Base-by-base conservation (phyloP, 306 rosid genomes). In the Acmispon strigosus region DNA sequence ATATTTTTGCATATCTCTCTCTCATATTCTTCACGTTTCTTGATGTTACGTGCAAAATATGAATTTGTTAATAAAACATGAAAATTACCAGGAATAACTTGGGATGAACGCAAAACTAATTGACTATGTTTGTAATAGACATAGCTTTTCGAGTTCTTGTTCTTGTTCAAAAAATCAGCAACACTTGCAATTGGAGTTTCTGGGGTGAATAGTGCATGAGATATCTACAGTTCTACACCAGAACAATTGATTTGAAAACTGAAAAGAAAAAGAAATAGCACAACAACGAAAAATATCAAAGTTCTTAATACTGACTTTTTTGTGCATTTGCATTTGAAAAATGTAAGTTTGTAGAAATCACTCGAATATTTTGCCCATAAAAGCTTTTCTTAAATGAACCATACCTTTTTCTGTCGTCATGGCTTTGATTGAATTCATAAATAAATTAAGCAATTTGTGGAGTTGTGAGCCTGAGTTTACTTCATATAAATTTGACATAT, bases 391-490 rank as follows among this genome's bases (percentile, higher is more conserved):
- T 36, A 32, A 63, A 29, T 50, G 53, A 76, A 53, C 10, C 29
- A 13, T 43, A 34, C 37, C 16, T 7, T 52, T 34, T 53, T 76
- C 39, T 27, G 45, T 62, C 37, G 71, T 48, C 37, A 1, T 72
- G 24, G 24, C 24, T 27, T 58, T 51, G 45, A 66, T 50, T 73
- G 36, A 9, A 17, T 42, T 39, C 14, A 13, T 55, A 10, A 48
- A 41, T 72, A 18, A 56, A 41, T 72, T 14, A 19, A 51, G 61
- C 71, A 15, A 7, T 24, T 68, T 67, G 44, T 61, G 44, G 57
- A 68, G 47, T 36, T 39, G n/a, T 68, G 56, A 60, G 20, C 10
- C 62, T 41, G 55, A 51, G 34, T 79, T 53, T 53, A 44, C 62
- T 19, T 79, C 8, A 15, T 32, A 13, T 24, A 36, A 65, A 57